phyloP scores from a whole-genome alignment of 2,329 filamentous ascomycete genomes.

The Botrytis fabae region DNA sequence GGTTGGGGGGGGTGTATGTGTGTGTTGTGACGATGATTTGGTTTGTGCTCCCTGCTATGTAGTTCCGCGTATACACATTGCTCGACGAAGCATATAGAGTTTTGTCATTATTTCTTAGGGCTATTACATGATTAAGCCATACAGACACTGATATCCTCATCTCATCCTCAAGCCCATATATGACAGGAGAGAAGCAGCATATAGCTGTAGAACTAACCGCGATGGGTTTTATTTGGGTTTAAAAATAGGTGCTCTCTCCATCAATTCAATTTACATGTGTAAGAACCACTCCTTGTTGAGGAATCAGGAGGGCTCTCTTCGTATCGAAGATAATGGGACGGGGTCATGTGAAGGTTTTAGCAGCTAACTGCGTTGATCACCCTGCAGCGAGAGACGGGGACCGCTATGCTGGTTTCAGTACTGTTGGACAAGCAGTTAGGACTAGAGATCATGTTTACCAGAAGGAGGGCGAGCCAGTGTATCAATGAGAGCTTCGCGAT shows the following conservation, averaged over 20 bases:
- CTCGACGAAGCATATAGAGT: slow-evolving; percentile 59
- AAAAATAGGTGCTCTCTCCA: slow-evolving; percentile 31
- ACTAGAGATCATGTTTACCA: no score
- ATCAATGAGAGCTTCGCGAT: background rate
- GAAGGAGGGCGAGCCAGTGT: background rate
- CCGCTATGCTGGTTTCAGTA: slow-evolving; percentile 27
- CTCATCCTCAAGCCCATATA: background rate
- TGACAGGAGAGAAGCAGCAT: background rate
- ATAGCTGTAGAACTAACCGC: slow-evolving; percentile 31
- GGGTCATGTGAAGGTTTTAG: slow-evolving; percentile 32
- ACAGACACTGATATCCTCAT: background rate
- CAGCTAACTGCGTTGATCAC: slow-evolving; percentile 38
- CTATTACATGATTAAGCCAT: slow-evolving; percentile 58
- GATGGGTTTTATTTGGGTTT: slow-evolving; percentile 31
- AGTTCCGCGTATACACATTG: slow-evolving; percentile 64
- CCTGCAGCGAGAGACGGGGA: slow-evolving; percentile 34
- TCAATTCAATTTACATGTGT: slow-evolving; percentile 35
- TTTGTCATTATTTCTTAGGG: slow-evolving; percentile 53
- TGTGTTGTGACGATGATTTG: slow-evolving; percentile 54
- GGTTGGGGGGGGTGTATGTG: slow-evolving; percentile 43
- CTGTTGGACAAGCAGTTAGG: background rate
- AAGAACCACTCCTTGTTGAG: slow-evolving; percentile 37
- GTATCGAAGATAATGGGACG: slow-evolving; percentile 40
- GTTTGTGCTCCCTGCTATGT: slow-evolving; percentile 51
- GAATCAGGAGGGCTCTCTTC: slow-evolving; percentile 38